Percentiles rank a stretch among this genome's conserved stretches.
phyloP scores from a whole-genome alignment of 495 filamentous ascomycete genomes.

The Chaetomium fimeti region DNA sequence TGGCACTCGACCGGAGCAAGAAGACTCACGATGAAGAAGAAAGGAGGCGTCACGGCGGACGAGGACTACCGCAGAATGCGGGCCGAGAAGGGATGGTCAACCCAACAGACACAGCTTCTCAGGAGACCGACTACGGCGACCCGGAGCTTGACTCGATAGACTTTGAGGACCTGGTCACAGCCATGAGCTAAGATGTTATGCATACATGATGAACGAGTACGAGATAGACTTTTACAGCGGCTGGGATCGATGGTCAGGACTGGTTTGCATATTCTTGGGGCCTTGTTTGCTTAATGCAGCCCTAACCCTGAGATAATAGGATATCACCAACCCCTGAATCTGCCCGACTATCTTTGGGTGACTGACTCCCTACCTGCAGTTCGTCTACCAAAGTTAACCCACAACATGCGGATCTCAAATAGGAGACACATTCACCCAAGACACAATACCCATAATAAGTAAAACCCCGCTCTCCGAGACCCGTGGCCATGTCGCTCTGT shows the following conservation, averaged over 20 bases:
- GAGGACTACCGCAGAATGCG: not conserved
- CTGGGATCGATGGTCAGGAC: not conserved
- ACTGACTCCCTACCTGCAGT: not conserved
- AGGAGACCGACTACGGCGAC: slow-evolving; percentile 47
- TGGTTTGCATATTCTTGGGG: not conserved
- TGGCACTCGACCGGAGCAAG: slow-evolving; percentile 7
- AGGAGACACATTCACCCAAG: not conserved
- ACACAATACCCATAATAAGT: not conserved
- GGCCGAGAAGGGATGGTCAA: no score
- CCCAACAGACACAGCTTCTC: slow-evolving; percentile 26
- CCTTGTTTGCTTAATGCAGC: not conserved
- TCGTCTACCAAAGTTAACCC: not conserved
- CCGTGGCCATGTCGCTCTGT: not conserved
- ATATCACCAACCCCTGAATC: slow-evolving; percentile 1
- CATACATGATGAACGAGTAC: not conserved
- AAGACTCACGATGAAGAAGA: slow-evolving; percentile 23
- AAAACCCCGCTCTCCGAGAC: not conserved
- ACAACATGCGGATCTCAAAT: not conserved
- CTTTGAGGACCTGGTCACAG: slow-evolving; percentile 3
- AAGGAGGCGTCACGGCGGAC: slow-evolving; percentile 1
- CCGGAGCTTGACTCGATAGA: slow-evolving; percentile 35
- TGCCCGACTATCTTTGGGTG: not conserved
- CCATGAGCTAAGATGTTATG: not conserved
- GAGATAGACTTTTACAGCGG: not conserved
- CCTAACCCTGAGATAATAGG: not conserved